Base-by-base conservation (phyloP, 2,329 filamentous ascomycete genomes). In the Aspergillus udagawae region DNA sequence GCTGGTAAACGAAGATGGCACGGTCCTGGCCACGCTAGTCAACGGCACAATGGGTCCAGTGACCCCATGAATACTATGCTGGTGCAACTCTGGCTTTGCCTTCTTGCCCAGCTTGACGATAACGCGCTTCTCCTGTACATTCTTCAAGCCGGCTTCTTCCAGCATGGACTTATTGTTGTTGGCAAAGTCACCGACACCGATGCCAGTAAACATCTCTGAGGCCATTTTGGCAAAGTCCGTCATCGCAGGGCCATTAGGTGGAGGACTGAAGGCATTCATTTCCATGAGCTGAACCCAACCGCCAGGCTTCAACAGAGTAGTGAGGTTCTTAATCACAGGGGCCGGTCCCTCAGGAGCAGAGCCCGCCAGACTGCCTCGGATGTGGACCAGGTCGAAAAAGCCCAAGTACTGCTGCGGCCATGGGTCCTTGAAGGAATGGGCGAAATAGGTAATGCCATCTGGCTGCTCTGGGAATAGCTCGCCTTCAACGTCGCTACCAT, bases 231-330 rank as follows among this genome's bases (percentile, higher is more conserved):
- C 52, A 23, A 54, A 54, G 52, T 54, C 52, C 12, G 52, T 54
- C 52, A 54, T 54, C 9, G 52, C 52, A 47, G 52, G 52, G 3
- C 52, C 52, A 23, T 54, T 54, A 9, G 27, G 32, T 27, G 52
- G 52, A 17, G 52, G n/a, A 23, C 52, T 49, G 52, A 54, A 54
- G 27, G 29, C 52, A 49, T 54, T 54, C 52, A 54, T 25, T 25
- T 54, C 52, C 52, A 49, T 49, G 52, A 54, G 52, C 52, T 54
- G 52, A 32, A 54, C 52, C 52, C 52, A 54, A 23, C 52, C 52
- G 20, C 52, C 52, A 9, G 52, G 52, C 45, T 54, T 54, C 20
- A 27, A n/a, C 45, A 54, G 10, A 17, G 52, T 27, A 21, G 52
- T 27, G 17, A 54, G 29, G 45, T 27, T 23, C 45, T 49, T 49